Conservation (phyloP, 2,329 filamentous ascomycete genomes). For the Incumbomyces delicatus region DNA sequence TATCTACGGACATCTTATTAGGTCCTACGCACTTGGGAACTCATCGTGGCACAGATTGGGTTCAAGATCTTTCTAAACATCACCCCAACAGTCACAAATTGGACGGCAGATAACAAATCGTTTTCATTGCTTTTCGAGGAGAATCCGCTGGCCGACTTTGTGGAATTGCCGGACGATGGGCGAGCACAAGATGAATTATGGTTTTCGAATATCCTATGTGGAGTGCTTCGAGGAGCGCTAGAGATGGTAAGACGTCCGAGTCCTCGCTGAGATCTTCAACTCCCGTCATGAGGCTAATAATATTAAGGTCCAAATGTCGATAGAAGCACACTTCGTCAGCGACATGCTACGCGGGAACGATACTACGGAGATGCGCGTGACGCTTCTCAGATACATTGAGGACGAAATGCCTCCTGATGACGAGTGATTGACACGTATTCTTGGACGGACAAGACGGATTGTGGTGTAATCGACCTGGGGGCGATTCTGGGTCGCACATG, state of each 20-base stretch:
- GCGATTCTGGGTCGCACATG: background rate
- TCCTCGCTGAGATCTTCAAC: background rate
- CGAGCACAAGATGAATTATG: slow-evolving; percentile 92
- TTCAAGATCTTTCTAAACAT: slow-evolving; percentile 99
- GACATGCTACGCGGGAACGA: slow-evolving; percentile 89
- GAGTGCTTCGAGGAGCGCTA: slow-evolving; percentile 77
- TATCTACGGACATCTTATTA: slow-evolving; percentile 28
- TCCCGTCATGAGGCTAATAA: slow-evolving; percentile 8
- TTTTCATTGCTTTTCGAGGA: slow-evolving; percentile 96
- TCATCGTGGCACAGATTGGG: slow-evolving; percentile 55
- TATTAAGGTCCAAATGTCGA: slow-evolving; percentile 78
- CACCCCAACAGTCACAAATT: slow-evolving; percentile 84
- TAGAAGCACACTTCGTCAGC: slow-evolving; percentile 92
- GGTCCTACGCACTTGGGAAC: background rate
- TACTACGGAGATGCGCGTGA: slow-evolving; percentile 92
- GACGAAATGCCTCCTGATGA: slow-evolving; percentile 96
- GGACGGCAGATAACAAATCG: slow-evolving; percentile 91
- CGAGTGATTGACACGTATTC: slow-evolving; percentile 45
- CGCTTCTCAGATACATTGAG: slow-evolving; percentile 86
- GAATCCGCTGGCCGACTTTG: slow-evolving; percentile 93
- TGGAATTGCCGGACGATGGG: slow-evolving; percentile 92
- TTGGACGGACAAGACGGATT: background rate
- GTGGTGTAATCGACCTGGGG: too few species aligned
- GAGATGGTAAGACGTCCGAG: slow-evolving; percentile 79
- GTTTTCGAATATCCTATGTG: slow-evolving; percentile 97